These are phyloP conservation scores for Leucocoprinus birnbaumii DNA, from an alignment of 768 basidiomycete species.

Conservation along the genomic window DNA sequence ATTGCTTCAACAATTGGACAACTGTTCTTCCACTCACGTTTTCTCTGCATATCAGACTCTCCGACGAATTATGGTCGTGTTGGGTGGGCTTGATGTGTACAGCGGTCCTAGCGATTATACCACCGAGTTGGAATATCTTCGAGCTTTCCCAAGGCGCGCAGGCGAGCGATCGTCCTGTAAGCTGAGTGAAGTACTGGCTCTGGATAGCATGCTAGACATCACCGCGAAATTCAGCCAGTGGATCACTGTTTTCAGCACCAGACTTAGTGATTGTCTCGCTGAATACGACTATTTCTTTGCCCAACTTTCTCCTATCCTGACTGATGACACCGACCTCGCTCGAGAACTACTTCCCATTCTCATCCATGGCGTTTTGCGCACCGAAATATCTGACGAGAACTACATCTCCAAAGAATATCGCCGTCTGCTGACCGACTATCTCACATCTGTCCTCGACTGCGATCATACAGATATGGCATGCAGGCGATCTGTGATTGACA, in stretches of 20 bases:
- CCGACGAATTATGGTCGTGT: constrained; percentile 49
- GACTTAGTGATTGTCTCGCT: constrained; percentile 60
- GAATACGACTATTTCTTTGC: constrained; percentile 59
- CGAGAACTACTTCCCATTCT: constrained; percentile 71
- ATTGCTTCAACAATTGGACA: constrained; percentile 58
- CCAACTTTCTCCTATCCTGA: constrained; percentile 60
- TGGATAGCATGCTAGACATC: constrained; percentile 32
- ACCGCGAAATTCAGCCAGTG: constrained; percentile 55
- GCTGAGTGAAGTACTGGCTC: constrained; percentile 35
- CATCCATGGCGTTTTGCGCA: constrained; percentile 62
- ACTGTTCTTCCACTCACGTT: constrained; percentile 43
- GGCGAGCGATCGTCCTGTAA: constrained; percentile 26
- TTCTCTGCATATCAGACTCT: constrained; percentile 64
- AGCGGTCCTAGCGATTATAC: constrained; percentile 34
- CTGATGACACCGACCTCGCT: constrained; percentile 54
- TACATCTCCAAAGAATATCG: constrained; percentile 19
- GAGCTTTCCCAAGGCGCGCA: constrained; percentile 37
- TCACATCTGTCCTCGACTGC: constrained; percentile 49
- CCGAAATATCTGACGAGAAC: constrained; percentile 18
- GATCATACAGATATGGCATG: constrained; percentile 36
- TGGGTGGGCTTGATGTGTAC: constrained; percentile 25
- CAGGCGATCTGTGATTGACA: constrained; percentile 64
- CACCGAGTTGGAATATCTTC: constrained; percentile 46
- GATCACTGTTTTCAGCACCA: constrained; percentile 55
- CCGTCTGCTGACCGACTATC: constrained; percentile 48